Evolutionary conservation across 2,329 filamentous ascomycete genomes (phyloP).

Genomic region (Thielaviopsis euricoi): DNA sequence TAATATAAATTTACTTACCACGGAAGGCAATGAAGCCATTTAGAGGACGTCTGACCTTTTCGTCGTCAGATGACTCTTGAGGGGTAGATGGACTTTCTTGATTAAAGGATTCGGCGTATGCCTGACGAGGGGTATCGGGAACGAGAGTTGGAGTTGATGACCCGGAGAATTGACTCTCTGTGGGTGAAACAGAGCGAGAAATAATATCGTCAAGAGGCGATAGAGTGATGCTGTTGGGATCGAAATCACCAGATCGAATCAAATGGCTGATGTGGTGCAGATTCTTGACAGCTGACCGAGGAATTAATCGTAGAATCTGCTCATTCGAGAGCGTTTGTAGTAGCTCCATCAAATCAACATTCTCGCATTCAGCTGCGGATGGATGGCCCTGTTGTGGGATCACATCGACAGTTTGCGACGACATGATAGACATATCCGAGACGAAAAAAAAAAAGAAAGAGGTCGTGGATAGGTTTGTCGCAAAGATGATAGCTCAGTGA

Average conservation of each 20-base stretch:
- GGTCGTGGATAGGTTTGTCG: not conserved
- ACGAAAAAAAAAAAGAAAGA: not conserved
- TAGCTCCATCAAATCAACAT: slow-evolving; percentile 3
- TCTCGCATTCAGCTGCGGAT: not conserved
- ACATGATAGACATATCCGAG: no score
- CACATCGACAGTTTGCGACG: no score
- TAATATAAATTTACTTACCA: slow-evolving; percentile 14
- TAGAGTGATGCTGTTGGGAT: not conserved
- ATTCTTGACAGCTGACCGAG: slow-evolving; percentile 2
- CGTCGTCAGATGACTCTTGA: not conserved
- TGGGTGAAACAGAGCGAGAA: not conserved
- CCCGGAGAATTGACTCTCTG: not conserved
- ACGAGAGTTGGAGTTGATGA: not conserved
- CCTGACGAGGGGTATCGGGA: not conserved
- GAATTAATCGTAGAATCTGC: slow-evolving; percentile 4
- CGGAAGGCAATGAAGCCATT: slow-evolving; percentile 21
- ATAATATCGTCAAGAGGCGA: not conserved
- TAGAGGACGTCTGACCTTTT: slow-evolving; percentile 3
- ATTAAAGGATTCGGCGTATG: not conserved
- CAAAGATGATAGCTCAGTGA: no score
- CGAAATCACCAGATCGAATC: not conserved
- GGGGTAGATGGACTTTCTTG: not conserved
- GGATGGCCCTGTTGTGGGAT: not conserved
- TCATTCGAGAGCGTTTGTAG: not conserved
- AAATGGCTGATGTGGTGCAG: slow-evolving; percentile 3